phyloP scores from a whole-genome alignment of 73 alveolate species.

The Tetrahymena borealis region DNA sequence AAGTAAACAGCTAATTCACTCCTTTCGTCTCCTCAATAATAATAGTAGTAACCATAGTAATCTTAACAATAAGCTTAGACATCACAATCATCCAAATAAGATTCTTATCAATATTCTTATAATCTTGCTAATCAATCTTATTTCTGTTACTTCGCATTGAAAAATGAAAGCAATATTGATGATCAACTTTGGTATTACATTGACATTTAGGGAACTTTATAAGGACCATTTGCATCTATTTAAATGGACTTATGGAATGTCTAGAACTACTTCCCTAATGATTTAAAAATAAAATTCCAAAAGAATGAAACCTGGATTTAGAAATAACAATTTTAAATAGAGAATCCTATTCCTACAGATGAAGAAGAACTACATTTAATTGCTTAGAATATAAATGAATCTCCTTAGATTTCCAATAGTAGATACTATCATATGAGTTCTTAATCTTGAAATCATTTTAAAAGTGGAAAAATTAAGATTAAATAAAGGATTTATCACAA shows the following conservation, averaged over 20 bases:
- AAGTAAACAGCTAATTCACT: not conserved
- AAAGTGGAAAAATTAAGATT: too few relatives aligned
- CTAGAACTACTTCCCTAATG: not conserved
- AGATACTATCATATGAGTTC: not conserved
- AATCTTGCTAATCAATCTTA: not conserved
- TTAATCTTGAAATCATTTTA: too few relatives aligned
- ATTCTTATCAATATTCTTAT: not conserved
- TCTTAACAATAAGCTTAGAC: not conserved
- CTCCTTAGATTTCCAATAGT: not conserved
- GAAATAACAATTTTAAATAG: not conserved
- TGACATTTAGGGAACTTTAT: not conserved
- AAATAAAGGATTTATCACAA: too few relatives aligned
- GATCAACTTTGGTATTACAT: not conserved
- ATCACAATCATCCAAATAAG: too few relatives aligned
- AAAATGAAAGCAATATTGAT: not conserved
- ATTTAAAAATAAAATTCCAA: not conserved
- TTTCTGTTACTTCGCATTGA: not conserved
- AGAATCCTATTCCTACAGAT: not conserved
- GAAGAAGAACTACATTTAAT: not conserved
- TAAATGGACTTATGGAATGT: not conserved
- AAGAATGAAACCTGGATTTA: not conserved
- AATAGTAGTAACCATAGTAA: not conserved
- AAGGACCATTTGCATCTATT: not conserved
- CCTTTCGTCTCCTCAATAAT: not conserved
- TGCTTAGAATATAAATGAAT: not conserved